A percentile compares a stretch with the other conserved stretches of the same genome.
These are phyloP conservation scores for Claviceps pusilla DNA, from an alignment of 2,329 filamentous ascomycete species.

Conservation along the genomic window DNA sequence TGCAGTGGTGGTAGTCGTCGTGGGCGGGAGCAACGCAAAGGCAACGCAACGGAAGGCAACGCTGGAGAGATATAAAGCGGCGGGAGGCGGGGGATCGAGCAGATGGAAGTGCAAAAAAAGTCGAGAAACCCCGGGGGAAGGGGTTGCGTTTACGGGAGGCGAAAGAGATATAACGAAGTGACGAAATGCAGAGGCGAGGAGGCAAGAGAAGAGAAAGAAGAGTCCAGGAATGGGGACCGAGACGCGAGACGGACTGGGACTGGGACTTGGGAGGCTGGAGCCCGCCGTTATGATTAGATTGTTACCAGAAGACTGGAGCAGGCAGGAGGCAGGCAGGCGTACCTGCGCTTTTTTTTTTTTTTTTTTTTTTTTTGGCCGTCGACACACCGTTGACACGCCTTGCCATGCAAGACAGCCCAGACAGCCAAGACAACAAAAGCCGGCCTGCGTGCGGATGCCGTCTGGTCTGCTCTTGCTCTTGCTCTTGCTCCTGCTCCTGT, in stretches of 20 bases:
- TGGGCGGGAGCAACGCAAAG: background rate
- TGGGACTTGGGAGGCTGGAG: background rate
- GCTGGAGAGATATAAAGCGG: background rate
- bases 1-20: background rate
- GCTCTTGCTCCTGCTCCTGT: too few relatives aligned
- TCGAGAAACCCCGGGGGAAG: background rate
- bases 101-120: background rate
- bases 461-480: too few relatives aligned
- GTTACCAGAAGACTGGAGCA: background rate
- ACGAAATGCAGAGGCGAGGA: slow-evolving; percentile 2
- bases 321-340: too few relatives aligned
- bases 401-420: background rate
- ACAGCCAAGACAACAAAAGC: background rate
- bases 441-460: too few relatives aligned
- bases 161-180: slow-evolving; percentile 4
- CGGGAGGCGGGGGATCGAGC: background rate
- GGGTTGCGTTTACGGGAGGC: slow-evolving; percentile 1
- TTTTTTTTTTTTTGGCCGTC: too few relatives aligned
- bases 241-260: background rate
- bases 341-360: background rate
- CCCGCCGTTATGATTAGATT: too few relatives aligned
- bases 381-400: too few relatives aligned
- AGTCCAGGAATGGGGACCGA: background rate
- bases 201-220: slow-evolving; percentile 1
- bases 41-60: background rate